These are phyloP conservation scores for Lupinus albus DNA, from an alignment of 306 rosid species.

Conservation along the genomic window DNA sequence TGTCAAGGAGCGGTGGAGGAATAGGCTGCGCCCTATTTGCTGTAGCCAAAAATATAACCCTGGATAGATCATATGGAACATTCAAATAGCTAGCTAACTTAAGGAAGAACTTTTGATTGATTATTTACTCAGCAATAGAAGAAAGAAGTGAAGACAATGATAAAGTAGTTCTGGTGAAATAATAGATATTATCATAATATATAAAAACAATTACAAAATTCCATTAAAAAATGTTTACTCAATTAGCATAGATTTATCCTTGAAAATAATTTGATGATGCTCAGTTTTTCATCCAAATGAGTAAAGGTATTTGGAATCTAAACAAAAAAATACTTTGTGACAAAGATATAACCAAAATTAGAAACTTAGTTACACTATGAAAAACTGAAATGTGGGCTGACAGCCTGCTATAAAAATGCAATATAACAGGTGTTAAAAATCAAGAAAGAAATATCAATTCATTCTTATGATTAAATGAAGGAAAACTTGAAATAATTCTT, in stretches of 20 bases:
- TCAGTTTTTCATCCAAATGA: conserved; percentile 38
- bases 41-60: conserved; percentile 90
- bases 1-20: conserved; percentile 91
- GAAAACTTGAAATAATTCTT: background rate
- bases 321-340: conserved; percentile 16
- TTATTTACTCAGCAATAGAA: conserved; percentile 27
- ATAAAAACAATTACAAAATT: conserved; percentile 2
- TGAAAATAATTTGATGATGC: conserved; percentile 6
- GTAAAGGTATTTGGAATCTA: background rate
- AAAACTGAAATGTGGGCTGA: conserved; percentile 15
- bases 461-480: conserved; percentile 10
- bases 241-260: conserved; percentile 24
- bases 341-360: conserved; percentile 25
- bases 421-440: conserved; percentile 14
- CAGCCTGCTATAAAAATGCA: conserved; percentile 25
- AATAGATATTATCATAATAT: conserved; percentile 21
- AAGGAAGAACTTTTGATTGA: conserved; percentile 54
- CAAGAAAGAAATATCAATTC: conserved; percentile 30
- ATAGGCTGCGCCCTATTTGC: conserved; percentile 92
- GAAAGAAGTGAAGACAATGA: background rate
- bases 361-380: background rate
- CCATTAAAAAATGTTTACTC: background rate
- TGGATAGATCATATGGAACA: conserved; percentile 96
- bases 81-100: conserved; percentile 80
- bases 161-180: no score